Base-by-base conservation (phyloP, 2,329 filamentous ascomycete genomes). In the Exophiala calicioides region DNA sequence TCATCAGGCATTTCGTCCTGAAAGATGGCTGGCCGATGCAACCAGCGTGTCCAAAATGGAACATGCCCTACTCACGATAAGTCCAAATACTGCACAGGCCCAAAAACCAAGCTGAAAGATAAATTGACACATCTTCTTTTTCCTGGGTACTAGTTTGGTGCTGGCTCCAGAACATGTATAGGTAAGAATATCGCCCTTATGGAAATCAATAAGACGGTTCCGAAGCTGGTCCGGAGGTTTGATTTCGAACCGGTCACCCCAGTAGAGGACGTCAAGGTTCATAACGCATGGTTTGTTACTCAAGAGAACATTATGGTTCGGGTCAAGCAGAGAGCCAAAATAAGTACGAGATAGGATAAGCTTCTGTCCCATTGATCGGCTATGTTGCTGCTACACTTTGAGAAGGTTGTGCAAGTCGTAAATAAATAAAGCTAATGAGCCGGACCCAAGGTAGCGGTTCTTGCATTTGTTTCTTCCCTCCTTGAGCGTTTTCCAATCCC, bases 261-360 rank as follows among this genome's bases (percentile, higher is more conserved):
- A 10, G 13, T 19, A 12, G 38, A 33, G 31, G 37, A 53, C 31
- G 40, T 48, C 45, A 36, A 34, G 33, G 31, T 44, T 20, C 26
- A 47, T n/a, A 53, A 53, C 40, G 72, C 73, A n/a, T 79, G 76
- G 75, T 78, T 78, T 56, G 72, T 78, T 2, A 63, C 58, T 34
- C 60, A 63, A 13, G 12, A n/a, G 21, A n/a, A 13, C n/a, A n/a
- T n/a, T n/a, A n/a, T n/a, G n/a, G n/a, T n/a, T n/a, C n/a, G n/a
- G n/a, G n/a, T n/a, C n/a, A n/a, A n/a, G n/a, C n/a, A n/a, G n/a
- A n/a, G n/a, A n/a, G n/a, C n/a, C n/a, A n/a, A n/a, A n/a, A n/a
- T n/a, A n/a, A n/a, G n/a, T n/a, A n/a, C n/a, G n/a, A n/a, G n/a
- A n/a, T n/a, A n/a, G n/a, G n/a, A n/a, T n/a, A n/a, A n/a, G n/a